A percentile compares a stretch with the other conserved stretches of the same genome.
Evolutionary conservation across 1,139 yeast genomes (phyloP).

Genomic region (Geotrichum citri-aurantii): DNA sequence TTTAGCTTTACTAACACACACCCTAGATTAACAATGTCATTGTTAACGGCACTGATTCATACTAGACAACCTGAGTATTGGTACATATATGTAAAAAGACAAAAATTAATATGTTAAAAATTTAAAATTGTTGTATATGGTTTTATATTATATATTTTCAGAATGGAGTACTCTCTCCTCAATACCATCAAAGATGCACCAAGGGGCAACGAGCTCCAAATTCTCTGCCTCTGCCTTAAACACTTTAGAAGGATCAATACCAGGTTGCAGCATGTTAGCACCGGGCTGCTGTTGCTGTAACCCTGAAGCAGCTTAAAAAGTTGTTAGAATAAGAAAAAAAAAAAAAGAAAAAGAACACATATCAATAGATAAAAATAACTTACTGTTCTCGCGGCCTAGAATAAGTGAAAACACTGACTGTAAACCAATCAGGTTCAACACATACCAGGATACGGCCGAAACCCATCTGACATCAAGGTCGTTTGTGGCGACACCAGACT

Average conservation of each 20-base stretch:
- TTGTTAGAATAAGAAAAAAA: slow-evolving; percentile 11
- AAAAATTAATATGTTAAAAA: background rate
- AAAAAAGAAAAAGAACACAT: slow-evolving; percentile 5
- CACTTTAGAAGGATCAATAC: slow-evolving; percentile 46
- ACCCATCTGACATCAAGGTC: slow-evolving; percentile 91
- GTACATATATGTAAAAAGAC: background rate
- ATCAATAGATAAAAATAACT: slow-evolving; percentile 9
- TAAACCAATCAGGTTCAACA: slow-evolving; percentile 80
- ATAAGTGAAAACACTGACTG: slow-evolving; percentile 72
- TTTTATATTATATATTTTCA: background rate
- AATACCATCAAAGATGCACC: slow-evolving; percentile 54
- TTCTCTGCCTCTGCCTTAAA: slow-evolving; percentile 72
- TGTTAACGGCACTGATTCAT: slow-evolving; percentile 78
- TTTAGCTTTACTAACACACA: slow-evolving; percentile 3
- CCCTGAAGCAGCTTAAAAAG: slow-evolving; percentile 24
- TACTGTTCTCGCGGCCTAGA: slow-evolving; percentile 47
- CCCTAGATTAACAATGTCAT: slow-evolving; percentile 79
- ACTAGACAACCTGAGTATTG: slow-evolving; percentile 19
- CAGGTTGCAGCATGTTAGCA: slow-evolving; percentile 43
- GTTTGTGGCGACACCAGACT: slow-evolving; percentile 76
- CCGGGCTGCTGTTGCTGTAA: slow-evolving; percentile 24
- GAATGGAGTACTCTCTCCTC: slow-evolving; percentile 52
- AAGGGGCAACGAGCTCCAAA: slow-evolving; percentile 59
- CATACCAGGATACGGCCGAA: slow-evolving; percentile 97
- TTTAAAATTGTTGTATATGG: background rate